phyloP scores from a whole-genome alignment of 1,284 basidiomycete species.

The Pseudozyma pruni region DNA sequence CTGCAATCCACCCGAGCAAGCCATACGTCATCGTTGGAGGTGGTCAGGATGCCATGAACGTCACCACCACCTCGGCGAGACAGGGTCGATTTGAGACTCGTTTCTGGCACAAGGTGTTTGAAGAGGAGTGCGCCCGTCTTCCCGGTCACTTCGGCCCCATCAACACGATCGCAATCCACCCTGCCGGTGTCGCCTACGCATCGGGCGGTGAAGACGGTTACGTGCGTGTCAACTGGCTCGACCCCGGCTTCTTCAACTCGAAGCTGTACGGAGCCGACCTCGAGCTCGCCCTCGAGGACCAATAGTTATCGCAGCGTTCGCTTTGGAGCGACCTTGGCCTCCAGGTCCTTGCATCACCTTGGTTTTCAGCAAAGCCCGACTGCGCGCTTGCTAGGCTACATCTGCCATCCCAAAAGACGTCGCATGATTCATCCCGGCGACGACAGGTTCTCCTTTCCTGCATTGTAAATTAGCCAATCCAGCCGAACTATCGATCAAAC shows the following conservation, averaged over 20 bases:
- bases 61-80: conserved; percentile 90
- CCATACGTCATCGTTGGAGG: conserved; percentile 85
- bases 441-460: background rate
- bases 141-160: conserved; percentile 84
- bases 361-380: background rate
- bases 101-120: conserved; percentile 98
- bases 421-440: background rate
- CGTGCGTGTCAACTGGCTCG: conserved; percentile 68
- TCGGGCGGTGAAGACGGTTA: conserved; percentile 96
- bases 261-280: conserved; percentile 66
- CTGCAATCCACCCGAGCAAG: conserved; percentile 82
- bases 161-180: conserved; percentile 96
- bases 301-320: conserved; percentile 35
- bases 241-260: conserved; percentile 63
- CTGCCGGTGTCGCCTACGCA: conserved; percentile 86
- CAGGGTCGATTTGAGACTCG: conserved; percentile 98
- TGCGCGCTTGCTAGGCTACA: background rate
- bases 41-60: conserved; percentile 97
- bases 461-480: conserved; percentile 40
- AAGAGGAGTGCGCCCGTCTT: conserved; percentile 96
- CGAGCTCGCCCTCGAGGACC: conserved; percentile 63
- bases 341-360: no score
- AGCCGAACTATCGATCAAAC: conserved; percentile 9
- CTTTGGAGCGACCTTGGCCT: background rate
- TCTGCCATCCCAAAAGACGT: conserved; percentile 13